Evolutionary conservation across 257 asterid genomes (phyloP).

Genomic region (Przewalskia tangutica): DNA sequence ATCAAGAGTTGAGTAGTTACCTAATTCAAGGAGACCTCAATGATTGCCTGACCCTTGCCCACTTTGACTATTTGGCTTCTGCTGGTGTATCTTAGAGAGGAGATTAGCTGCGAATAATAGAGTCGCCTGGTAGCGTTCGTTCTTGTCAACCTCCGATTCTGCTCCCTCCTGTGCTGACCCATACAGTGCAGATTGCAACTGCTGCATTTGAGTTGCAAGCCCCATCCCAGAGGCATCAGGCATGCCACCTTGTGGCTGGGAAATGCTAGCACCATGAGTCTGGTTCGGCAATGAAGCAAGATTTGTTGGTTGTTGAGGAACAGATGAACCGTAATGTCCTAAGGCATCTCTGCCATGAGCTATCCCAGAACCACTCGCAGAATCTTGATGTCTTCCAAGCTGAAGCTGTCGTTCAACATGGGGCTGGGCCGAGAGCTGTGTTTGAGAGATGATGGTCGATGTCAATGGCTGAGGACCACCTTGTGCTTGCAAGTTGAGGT

Average conservation of each 20-base stretch:
- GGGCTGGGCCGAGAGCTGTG: slow-evolving; percentile 28
- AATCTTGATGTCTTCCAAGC: slow-evolving; percentile 36
- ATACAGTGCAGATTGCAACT: slow-evolving; percentile 38
- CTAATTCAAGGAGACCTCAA: slow-evolving; percentile 39
- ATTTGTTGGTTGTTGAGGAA: slow-evolving; percentile 43
- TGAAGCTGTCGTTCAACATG: slow-evolving; percentile 46
- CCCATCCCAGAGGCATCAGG: slow-evolving; percentile 36
- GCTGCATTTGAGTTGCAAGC: slow-evolving; percentile 38
- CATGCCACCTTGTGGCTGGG: slow-evolving; percentile 37
- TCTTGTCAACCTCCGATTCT: slow-evolving; percentile 83
- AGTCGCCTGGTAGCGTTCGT: slow-evolving; percentile 81
- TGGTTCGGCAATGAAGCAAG: slow-evolving; percentile 37
- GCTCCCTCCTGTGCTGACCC: slow-evolving; percentile 47
- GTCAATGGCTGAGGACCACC: slow-evolving; percentile 24
- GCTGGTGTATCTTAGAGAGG: slow-evolving; percentile 70
- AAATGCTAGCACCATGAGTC: slow-evolving; percentile 25
- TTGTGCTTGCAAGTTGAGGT: slow-evolving; percentile 26
- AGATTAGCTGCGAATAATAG: slow-evolving; percentile 84
- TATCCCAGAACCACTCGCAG: slow-evolving; percentile 27
- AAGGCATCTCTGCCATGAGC: slow-evolving; percentile 44
- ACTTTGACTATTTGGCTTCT: slow-evolving; percentile 54
- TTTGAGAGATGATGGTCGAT: slow-evolving; percentile 32
- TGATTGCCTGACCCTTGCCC: slow-evolving; percentile 63
- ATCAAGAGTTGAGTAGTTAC: slow-evolving; percentile 30
- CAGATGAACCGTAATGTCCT: slow-evolving; percentile 41